Evolutionary conservation across 1,284 basidiomycete species (phyloP), one percentile per base, ranked within the genome.

Genomic region (Mrakiaceae sp.): DNA sequence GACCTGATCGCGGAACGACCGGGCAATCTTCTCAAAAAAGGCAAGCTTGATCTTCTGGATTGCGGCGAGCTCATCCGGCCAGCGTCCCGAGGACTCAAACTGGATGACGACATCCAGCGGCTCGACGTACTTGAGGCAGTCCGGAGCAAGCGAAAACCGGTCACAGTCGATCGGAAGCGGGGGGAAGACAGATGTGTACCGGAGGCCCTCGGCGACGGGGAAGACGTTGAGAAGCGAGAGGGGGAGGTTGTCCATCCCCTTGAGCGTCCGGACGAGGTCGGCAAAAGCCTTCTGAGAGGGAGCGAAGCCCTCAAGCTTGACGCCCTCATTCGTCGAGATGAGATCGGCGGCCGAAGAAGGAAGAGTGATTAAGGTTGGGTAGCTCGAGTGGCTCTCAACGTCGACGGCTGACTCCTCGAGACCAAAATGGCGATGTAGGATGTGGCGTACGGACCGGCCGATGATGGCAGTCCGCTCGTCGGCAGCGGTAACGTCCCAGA

Each of bases 1-100:
- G 2, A 81, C 73, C 2, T 79, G 72, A 7, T 74, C 72, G 80
- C 85, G 83, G 56, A 95, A 79, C 0, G 81, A 79, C 11, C 78
- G 77, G 0, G 87, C 88, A 3, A 90, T 80, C 43, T 83, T 82
- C 72, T 93, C 91, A 67, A 95, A 83, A 73, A 98, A 87, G 0
- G 95, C 95, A 2, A 96, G 80, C 76, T 98, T 98, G 77, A 94
- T 88, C 70, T 91, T 92, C 75, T 97, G 94, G 57, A 98, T 88
- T 0, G 93, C 92, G 14, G 81, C 81, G 1, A 98, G 81, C 71
- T 98, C 93, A 72, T 98, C 93, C 0, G 96, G 96, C 96, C 96
- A 99, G 69, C 84, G 83, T 0, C 87, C 86, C 0, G 91, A 95
- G 67, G 86, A 87, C 75, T 96, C 93, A 70, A 96, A 94, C 74